Base-by-base conservation (phyloP, 108 stramenopile genomes). In the Aurantiochytrium sp. region DNA sequence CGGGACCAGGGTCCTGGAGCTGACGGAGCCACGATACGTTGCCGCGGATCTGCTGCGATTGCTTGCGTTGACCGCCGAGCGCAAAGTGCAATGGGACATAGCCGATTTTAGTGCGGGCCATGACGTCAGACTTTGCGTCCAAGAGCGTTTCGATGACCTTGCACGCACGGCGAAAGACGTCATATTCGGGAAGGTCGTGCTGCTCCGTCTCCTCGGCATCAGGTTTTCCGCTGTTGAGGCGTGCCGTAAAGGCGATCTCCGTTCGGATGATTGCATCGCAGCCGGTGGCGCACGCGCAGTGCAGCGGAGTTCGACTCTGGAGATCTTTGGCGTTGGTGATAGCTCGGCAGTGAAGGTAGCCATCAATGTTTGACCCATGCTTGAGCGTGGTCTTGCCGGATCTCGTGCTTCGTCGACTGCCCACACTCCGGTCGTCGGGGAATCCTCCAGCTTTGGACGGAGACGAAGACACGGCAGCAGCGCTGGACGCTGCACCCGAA, bases 131-230 rank as follows among this genome's bases (percentile, higher is more conserved):
- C 76, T 53, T 53, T 43, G 76, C 76, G 1, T 83, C 76, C 16
- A 83, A 16, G 10, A 83, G 51, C 23, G 76, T 83, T 45, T 83
- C 76, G 51, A 83, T 83, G 51, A 83, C 76, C 76, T 83, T 83
- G 76, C 51, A 83, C 43, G 49, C 45, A 6, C 76, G 19, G 76
- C 51, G 45, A 53, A 83, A 53, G 23, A 47, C 45, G 8, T 83
- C 76, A 2, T n/a, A 83, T 23, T 53, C 51, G 12, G 45, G 23
- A 10, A 69, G 42, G 35, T 69, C 64, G 21, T 69, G 14, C 55
- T 57, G 35, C 1, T 23, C 64, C 14, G 35, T 69, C 8, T 69
- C 64, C 25, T 42, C 64, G 3, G 25, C 42, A 23, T 69, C 64
- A 18, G 64, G 4, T 18, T 69, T 69, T 6, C 25, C 64, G 18